Evolutionary conservation across 176 grass and related monocot species (phyloP), one percentile per base, ranked within the genome.

Genomic region (Alopecurus myosuroides): DNA sequence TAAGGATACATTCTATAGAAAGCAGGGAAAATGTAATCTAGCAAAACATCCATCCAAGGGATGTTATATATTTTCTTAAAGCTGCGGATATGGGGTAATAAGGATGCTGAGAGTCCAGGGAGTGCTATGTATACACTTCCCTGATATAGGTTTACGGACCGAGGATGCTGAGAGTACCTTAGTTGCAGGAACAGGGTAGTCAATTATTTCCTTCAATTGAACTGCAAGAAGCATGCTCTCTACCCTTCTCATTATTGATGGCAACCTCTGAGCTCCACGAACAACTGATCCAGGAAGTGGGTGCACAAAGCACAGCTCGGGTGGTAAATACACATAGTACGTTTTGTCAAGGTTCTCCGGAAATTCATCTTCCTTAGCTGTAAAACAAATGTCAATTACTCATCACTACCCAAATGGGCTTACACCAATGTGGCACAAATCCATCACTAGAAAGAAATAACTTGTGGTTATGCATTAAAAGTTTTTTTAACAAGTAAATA

Each of bases 191-290:
- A 99, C 93, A 81, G 94, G 88, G 85, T 91, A 99, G 85, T 85
- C 92, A 62, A 99, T 99, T 83, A 74, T 88, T 67, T 99, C 89
- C 88, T 96, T 99, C 66, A 99, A 85, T 76, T 99, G 91, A 99
- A 99, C 83, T 13, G 97, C 94, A 85, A 99, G 97, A 92, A 99
- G 89, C 91, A 99, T 92, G 88, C 91, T 96, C 86, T 99, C 97
- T 31, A 99, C 94, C 83, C 97, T 93, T 84, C 91, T 92, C 97
- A 99, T 96, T 91, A 99, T 86, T 79, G 97, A 99, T 64, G 97
- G 97, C 73, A 99, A 89, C 63, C 89, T 96, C 75, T 99, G 97
- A 77, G 97, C 97, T 65, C 97, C 94, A 86, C 91, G 93, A 77
- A 96, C 85, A 81, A 99, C 88, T 76, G 86, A 81, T 61, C 97